Evolutionary conservation across 148 eudicot genomes (phyloP), one percentile per base, ranked within the genome.

Genomic region (Vaccinium vitisidaea): DNA sequence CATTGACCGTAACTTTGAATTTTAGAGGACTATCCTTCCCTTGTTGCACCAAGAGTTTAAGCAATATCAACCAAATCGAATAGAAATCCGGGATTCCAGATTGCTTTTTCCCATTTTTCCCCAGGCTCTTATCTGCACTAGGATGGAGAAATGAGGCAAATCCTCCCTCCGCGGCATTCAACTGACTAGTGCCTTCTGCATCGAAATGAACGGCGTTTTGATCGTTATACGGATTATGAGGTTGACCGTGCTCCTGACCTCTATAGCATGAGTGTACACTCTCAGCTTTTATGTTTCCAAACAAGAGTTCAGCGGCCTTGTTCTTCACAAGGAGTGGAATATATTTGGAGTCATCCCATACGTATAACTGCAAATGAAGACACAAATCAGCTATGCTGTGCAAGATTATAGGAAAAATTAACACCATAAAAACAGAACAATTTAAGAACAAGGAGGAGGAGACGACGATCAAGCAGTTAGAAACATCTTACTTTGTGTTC

Each of bases 281-380:
- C 86, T 92, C 96, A 49, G 98, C 98, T 69, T 80, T 85, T 73
- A 94, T 90, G 81, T 90, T 92, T 74, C 96, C 98, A 85, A 94
- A 94, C 84, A 95, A 82, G 78, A 91, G 55, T 81, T 94, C 93
- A 75, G 95, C 98, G 63, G 96, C 95, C 86, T 93, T 91, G 87
- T 95, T 93, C 56, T 46, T 89, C 13, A 94, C 94, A 56, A 90
- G 90, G 86, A 95, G 91, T 8, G 98, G 96, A 69, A 95, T 88
- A 81, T 89, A 92, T 65, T 90, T 88, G 1, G 87, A 91, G 83
- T 88, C 90, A 87, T 95, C 98, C 98, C 98, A 93, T 82, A 92
- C 92, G 39, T 95, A 91, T 63, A 94, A 63, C 98, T 95, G 98
- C 92, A 91, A 71, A 79, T 23, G 46, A 54, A 77, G 54, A 56